Evolutionary conservation across 768 basidiomycete genomes (phyloP).

Genomic region (Pholiota microspora): DNA sequence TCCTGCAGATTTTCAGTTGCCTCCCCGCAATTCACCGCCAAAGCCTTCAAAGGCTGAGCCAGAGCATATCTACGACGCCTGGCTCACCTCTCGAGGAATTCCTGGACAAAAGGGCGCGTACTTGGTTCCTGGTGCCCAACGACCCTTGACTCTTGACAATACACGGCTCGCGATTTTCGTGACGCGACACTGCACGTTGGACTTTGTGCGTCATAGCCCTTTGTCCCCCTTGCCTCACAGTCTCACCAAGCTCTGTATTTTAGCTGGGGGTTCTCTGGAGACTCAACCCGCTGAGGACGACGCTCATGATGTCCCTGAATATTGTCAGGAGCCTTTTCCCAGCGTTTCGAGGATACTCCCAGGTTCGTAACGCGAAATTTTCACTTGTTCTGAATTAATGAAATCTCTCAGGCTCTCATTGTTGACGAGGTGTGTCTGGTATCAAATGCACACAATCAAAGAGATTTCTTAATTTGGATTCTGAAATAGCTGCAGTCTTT

Average conservation of each 20-base stretch:
- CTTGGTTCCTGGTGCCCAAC: slow-evolving; percentile 68
- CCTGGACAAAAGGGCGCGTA: slow-evolving; percentile 41
- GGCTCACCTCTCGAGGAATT: slow-evolving; percentile 56
- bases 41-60: slow-evolving; percentile 19
- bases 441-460: slow-evolving; percentile 9
- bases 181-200: slow-evolving; percentile 48
- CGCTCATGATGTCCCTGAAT: slow-evolving; percentile 71
- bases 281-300: slow-evolving; percentile 66
- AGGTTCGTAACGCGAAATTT: slow-evolving; percentile 36
- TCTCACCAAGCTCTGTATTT: slow-evolving; percentile 5
- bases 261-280: slow-evolving; percentile 43
- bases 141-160: slow-evolving; percentile 58
- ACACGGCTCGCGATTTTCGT: slow-evolving; percentile 55
- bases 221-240: background rate
- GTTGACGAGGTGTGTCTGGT: slow-evolving; percentile 68
- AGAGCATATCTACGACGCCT: slow-evolving; percentile 46
- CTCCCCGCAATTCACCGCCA: slow-evolving; percentile 24
- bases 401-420: slow-evolving; percentile 57
- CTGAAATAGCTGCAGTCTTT: slow-evolving; percentile 60
- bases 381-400: slow-evolving; percentile 18
- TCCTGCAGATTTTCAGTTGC: slow-evolving; percentile 33
- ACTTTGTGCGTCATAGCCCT: slow-evolving; percentile 41
- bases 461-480: slow-evolving; percentile 13
- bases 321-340: slow-evolving; percentile 74
- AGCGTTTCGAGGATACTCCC: slow-evolving; percentile 82